Percentiles rank a stretch among this genome's conserved stretches.
These are phyloP conservation scores for Apiospora sp. DNA, from an alignment of 2,329 filamentous ascomycete genomes.

Conservation along the genomic window DNA sequence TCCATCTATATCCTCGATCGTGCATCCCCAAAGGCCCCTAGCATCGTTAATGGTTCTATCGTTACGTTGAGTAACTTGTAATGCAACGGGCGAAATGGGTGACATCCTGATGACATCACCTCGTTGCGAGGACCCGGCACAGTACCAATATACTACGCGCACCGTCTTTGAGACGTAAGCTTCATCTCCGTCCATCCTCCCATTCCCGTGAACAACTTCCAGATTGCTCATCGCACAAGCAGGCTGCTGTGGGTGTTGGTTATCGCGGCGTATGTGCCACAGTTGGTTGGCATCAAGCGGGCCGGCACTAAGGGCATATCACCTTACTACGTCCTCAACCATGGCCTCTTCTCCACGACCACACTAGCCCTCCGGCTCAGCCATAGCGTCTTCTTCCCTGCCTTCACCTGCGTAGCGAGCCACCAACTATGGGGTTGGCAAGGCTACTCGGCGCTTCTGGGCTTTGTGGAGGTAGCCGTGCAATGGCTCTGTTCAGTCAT, in stretches of 20 bases:
- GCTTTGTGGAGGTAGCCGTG: constrained; percentile 28
- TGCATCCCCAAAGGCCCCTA: neutral
- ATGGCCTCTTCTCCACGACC: constrained; percentile 29
- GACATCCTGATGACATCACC: constrained; percentile 4
- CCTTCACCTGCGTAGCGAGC: constrained; percentile 27
- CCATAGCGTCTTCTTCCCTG: constrained; percentile 27
- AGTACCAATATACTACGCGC: constrained; percentile 25
- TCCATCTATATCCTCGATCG: neutral
- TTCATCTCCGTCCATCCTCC: neutral
- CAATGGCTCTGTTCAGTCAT: constrained; percentile 30
- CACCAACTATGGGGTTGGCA: constrained; percentile 27
- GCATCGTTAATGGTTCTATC: neutral
- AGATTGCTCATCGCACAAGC: constrained; percentile 6
- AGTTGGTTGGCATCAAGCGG: constrained; percentile 23
- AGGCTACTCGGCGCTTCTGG: constrained; percentile 28
- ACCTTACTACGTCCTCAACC: constrained; percentile 30
- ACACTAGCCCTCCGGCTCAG: constrained; percentile 29
- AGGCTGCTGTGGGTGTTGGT: constrained; percentile 27
- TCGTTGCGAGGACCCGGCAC: constrained; percentile 27
- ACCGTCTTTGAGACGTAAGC: constrained; percentile 29
- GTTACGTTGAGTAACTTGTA: neutral
- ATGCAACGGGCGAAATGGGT: constrained; percentile 5
- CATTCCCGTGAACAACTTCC: neutral
- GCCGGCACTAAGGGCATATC: constrained; percentile 29
- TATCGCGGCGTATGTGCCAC: constrained; percentile 28